These are phyloP conservation scores for Aspergillus haitiensis DNA, from an alignment of 495 filamentous ascomycete species.

Conservation along the genomic window DNA sequence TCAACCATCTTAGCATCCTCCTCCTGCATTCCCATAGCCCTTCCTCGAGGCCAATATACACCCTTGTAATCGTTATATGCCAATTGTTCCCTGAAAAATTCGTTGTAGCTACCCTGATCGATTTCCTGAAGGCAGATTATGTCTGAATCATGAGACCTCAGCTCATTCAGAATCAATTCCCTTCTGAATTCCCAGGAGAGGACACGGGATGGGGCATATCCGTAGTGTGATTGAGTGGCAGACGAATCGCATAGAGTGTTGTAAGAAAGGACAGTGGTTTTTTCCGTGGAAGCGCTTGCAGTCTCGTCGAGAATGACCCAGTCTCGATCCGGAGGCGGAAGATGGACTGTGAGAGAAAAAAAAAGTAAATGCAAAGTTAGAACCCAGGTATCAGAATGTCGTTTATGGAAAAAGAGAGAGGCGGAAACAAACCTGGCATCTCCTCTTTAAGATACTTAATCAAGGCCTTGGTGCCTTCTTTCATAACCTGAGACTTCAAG, in stretches of 20 bases:
- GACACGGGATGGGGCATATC: slow-evolving; percentile 77
- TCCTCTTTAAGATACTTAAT: slow-evolving; percentile 79
- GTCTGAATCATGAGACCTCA: slow-evolving; percentile 78
- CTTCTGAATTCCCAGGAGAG: slow-evolving; percentile 84
- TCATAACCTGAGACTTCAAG: slow-evolving; percentile 73
- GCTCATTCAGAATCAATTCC: slow-evolving; percentile 75
- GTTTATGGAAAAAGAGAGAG: not conserved
- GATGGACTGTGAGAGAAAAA: slow-evolving; percentile 35
- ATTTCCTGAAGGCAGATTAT: slow-evolving; percentile 93
- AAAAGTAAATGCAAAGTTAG: slow-evolving; percentile 19
- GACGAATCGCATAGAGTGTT: slow-evolving; percentile 94
- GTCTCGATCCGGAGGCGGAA: slow-evolving; percentile 72
- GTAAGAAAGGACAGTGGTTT: slow-evolving; percentile 81
- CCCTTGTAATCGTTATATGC: slow-evolving; percentile 88
- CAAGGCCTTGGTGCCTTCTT: slow-evolving; percentile 80
- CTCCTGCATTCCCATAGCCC: slow-evolving; percentile 87
- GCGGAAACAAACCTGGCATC: slow-evolving; percentile 66
- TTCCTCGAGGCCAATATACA: slow-evolving; percentile 81
- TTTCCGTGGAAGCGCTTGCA: slow-evolving; percentile 49
- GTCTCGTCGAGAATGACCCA: slow-evolving; percentile 68
- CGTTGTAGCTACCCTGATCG: slow-evolving; percentile 83
- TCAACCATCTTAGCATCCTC: slow-evolving; percentile 84
- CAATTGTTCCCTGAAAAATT: slow-evolving; percentile 80
- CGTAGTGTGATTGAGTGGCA: slow-evolving; percentile 78
- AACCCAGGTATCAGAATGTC: not conserved